Evolutionary conservation across 495 filamentous ascomycete species (phyloP).

Genomic region (Penicillium cosmopolitanum): DNA sequence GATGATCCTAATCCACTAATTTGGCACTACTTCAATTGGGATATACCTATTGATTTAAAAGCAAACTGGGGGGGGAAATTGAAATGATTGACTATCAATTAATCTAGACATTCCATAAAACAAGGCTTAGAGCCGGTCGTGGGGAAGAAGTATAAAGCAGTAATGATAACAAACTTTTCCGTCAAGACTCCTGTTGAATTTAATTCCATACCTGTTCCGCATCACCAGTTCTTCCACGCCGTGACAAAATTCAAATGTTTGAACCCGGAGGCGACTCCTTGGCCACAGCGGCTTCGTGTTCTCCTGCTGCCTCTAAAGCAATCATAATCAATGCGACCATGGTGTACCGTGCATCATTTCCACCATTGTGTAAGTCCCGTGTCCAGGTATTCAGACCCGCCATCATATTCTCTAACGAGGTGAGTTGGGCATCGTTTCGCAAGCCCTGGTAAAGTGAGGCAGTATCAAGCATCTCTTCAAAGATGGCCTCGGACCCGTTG

Average conservation of each 20-base stretch:
- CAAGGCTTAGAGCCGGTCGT: no score
- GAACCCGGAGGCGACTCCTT: not conserved
- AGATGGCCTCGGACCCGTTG: not conserved
- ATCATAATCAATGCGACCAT: constrained; percentile 75
- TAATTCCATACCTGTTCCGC: no score
- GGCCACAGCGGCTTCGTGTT: constrained; percentile 1
- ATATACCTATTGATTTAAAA: no score
- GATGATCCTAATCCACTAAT: not conserved
- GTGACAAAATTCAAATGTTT: not conserved
- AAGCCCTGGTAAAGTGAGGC: constrained; percentile 65
- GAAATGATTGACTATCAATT: no score
- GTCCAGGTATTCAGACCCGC: constrained; percentile 61
- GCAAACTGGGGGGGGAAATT: no score
- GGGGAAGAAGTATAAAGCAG: no score
- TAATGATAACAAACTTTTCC: no score
- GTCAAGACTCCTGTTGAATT: no score
- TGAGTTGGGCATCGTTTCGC: constrained; percentile 48
- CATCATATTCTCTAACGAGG: constrained; percentile 64
- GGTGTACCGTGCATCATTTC: constrained; percentile 93
- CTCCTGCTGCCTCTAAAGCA: constrained; percentile 39
- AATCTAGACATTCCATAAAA: no score
- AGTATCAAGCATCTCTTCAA: constrained; percentile 72
- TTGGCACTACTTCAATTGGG: not conserved
- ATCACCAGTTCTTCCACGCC: no score
- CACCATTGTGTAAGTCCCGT: constrained; percentile 81